Evolutionary conservation across 2,329 filamentous ascomycete genomes (phyloP), one percentile per base, ranked within the genome.

Genomic region (Apiospora pterosperma): DNA sequence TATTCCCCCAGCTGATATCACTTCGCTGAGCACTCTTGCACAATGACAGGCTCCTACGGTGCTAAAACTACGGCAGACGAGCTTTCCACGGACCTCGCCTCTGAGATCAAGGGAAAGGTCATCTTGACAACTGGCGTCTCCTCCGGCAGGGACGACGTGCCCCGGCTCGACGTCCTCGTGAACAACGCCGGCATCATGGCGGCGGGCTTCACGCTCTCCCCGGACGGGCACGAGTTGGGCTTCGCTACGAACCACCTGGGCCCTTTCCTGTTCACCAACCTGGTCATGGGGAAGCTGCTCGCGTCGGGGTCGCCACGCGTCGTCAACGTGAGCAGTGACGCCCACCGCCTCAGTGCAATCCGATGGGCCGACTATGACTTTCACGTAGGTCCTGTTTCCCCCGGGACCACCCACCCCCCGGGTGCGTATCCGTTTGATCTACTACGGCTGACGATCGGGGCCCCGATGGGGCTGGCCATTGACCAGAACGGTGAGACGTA

Each of bases 331-430:
- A 76, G 75, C 28, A 82, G 80, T 67, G 72, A 78, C 42, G 80
- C 80, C 2, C 76, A 83, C 65, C 74, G 77, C 8, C 60, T 82
- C 12, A 71, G 74, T 3, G 78, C 77, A 0, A 69, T 83, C 12
- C 71, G 78, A 3, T 82, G 78, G 64, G 72, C 74, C 52, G 80
- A 83, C 66, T 77, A 73, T 36, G 79, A 80, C 23, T 82, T 82
- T 63, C 72, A 76, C 21, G 79, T 78, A 41, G 10, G 38, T 41
- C n/a, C n/a, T n/a, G n/a, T n/a, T n/a, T n/a, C n/a, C n/a, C n/a
- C n/a, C n/a, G n/a, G n/a, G n/a, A n/a, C n/a, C n/a, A n/a, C n/a
- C n/a, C n/a, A n/a, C n/a, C n/a, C n/a, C n/a, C n/a, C n/a, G n/a
- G n/a, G n/a, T n/a, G n/a, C n/a, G 10, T 11, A 41, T 19, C 38